phyloP scores from a whole-genome alignment of 495 filamentous ascomycete genomes.

The Podospora tetraspora region DNA sequence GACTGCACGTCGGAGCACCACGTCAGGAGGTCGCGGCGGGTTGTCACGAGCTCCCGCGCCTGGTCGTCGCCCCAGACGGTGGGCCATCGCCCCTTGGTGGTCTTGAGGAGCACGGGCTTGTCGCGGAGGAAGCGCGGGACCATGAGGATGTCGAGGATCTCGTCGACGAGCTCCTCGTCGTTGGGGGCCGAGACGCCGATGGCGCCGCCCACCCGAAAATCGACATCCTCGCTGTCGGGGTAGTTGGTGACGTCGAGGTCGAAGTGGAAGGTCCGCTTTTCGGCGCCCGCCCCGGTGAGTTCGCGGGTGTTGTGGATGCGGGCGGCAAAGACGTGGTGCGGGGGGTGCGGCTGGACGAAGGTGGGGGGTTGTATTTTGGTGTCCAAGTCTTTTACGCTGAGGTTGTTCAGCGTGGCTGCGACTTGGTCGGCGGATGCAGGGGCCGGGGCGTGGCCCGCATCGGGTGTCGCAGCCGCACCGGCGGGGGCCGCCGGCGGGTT shows the following conservation, averaged over 20 bases:
- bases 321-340: constrained; percentile 83
- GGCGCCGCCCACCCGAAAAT: constrained; percentile 95
- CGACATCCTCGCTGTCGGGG: constrained; percentile 75
- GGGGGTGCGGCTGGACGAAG: constrained; percentile 93
- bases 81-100: constrained; percentile 81
- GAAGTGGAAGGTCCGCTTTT: constrained; percentile 95
- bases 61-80: constrained; percentile 97
- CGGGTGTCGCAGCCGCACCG: constrained; percentile 30
- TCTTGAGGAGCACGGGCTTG: constrained; percentile 71
- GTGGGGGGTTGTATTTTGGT: constrained; percentile 64
- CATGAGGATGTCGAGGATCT: constrained; percentile 72
- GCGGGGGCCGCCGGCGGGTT: constrained; percentile 36
- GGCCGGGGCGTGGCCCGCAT: constrained; percentile 11
- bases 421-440: constrained; percentile 11
- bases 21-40: constrained; percentile 80
- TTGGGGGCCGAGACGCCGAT: constrained; percentile 92
- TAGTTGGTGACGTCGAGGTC: constrained; percentile 96
- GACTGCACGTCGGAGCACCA: constrained; percentile 96
- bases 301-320: constrained; percentile 77
- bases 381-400: constrained; percentile 39
- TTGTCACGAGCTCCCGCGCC: constrained; percentile 76
- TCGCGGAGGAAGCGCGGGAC: constrained; percentile 74
- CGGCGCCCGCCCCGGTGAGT: constrained; percentile 82
- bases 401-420: constrained; percentile 24
- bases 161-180: constrained; percentile 68